Percentiles rank a stretch among this genome's conserved stretches.
Conservation (phyloP, 2,329 filamentous ascomycete species). For the Aphanoascus verrucosus region DNA sequence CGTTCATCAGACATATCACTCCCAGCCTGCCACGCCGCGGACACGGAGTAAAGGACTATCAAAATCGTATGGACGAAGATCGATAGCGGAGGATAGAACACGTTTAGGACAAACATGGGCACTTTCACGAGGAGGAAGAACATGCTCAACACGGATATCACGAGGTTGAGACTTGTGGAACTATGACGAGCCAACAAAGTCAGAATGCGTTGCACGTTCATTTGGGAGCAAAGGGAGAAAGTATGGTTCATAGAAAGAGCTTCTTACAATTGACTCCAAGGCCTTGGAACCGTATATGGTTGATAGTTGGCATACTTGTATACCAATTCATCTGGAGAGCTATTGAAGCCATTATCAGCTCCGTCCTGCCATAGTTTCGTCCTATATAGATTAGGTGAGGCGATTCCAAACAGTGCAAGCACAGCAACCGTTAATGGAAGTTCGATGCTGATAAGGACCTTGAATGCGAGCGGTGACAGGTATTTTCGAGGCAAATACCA, state of each 20-base stretch:
- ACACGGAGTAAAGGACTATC: constrained; percentile 45
- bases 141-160: constrained; percentile 49
- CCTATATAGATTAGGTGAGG: constrained; percentile 50
- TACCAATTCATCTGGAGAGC: constrained; percentile 44
- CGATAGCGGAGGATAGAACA: constrained; percentile 47
- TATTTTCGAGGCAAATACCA: constrained; percentile 43
- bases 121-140: constrained; percentile 51
- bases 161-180: constrained; percentile 51
- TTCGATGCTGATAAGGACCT: constrained; percentile 45
- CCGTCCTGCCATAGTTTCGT: constrained; percentile 54
- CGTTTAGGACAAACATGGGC: constrained; percentile 46
- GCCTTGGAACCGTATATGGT: constrained; percentile 43
- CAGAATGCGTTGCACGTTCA: constrained; percentile 6
- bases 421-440: constrained; percentile 47
- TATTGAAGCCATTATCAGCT: constrained; percentile 52
- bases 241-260: constrained; percentile 2
- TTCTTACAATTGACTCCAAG: constrained; percentile 51
- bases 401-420: constrained; percentile 52
- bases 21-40: constrained; percentile 46
- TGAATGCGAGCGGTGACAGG: constrained; percentile 43
- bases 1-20: constrained; percentile 48
- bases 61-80: constrained; percentile 43
- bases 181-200: constrained; percentile 27
- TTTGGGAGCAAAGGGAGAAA: not conserved
- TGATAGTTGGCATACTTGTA: constrained; percentile 51